These are phyloP conservation scores for Neofusicoccum kwambonambiense DNA, from an alignment of 2,329 filamentous ascomycete genomes.

Conservation along the genomic window DNA sequence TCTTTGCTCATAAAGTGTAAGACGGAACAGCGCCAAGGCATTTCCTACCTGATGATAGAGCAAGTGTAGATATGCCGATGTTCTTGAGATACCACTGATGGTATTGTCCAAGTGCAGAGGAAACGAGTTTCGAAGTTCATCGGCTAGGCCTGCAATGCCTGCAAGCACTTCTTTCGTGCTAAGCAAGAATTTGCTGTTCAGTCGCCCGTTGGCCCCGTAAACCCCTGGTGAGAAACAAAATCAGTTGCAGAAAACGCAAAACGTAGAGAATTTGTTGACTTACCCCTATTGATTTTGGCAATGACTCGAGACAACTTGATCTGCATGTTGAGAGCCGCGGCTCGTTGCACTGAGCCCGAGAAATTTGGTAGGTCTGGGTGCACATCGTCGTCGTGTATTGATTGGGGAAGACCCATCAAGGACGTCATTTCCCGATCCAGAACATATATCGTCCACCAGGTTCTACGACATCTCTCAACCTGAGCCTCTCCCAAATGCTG, in stretches of 20 bases:
- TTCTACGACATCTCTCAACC: constrained; percentile 48
- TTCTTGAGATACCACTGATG: constrained; percentile 42
- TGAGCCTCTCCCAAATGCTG: constrained; percentile 41
- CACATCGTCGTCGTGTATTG: constrained; percentile 53
- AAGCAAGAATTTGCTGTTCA: constrained; percentile 36
- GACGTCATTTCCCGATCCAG: constrained; percentile 56
- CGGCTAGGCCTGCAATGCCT: constrained; percentile 39
- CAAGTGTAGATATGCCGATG: constrained; percentile 40
- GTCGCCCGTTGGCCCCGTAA: constrained; percentile 41
- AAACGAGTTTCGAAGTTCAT: constrained; percentile 41
- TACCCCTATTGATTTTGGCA: constrained; percentile 47
- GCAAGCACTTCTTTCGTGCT: constrained; percentile 43
- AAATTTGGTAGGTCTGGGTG: constrained; percentile 48
- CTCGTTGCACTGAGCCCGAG: constrained; percentile 37
- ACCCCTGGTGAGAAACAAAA: constrained; percentile 33
- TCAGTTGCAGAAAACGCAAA: not conserved
- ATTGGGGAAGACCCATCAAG: constrained; percentile 53
- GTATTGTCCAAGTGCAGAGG: constrained; percentile 37
- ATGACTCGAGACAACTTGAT: constrained; percentile 48
- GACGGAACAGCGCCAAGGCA: not conserved
- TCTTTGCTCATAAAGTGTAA: not conserved
- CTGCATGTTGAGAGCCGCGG: constrained; percentile 45
- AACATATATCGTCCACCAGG: constrained; percentile 58
- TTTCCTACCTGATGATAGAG: constrained; percentile 40
- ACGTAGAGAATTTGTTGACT: constrained; percentile 20